Evolutionary conservation across 176 grass and related monocot species (phyloP), one percentile per base, ranked within the genome.

Genomic region (Zizania latifolia): DNA sequence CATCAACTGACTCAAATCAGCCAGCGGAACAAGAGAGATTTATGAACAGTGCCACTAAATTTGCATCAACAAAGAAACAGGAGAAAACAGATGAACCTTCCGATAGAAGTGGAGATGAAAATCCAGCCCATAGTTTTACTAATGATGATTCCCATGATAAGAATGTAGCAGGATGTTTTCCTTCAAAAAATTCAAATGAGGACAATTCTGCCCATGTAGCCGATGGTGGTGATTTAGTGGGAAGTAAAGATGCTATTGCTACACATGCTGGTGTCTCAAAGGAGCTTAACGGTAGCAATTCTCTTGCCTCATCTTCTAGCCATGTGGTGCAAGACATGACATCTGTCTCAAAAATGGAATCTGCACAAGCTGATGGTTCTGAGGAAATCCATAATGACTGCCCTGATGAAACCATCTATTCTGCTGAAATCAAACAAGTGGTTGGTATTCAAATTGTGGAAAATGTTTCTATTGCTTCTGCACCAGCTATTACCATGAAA

Each of bases 141-240:
- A 33, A 73, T 28, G 79, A 59, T 72, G 40, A 35, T 78, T 60
- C 67, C 35, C 77, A 37, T 40, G 8, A 23, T 62, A 8, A 71
- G 57, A 59, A 67, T 89, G 46, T 84, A 65, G 76, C 70, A 50
- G 65, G 72, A 39, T 76, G 71, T 82, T 80, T 50, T 68, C 65
- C 84, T 41, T 81, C 79, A 21, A 68, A 87, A 40, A 74, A 66
- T 51, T 68, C 74, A 28, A 82, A 68, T 31, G 74, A 78, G 61
- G 74, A 71, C 22, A 26, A 48, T 54, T 68, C 85, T 74, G 30
- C 21, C 54, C 27, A 58, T 11, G 51, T 78, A 39, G 39, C 41
- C 3, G 33, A 72, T 65, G 67, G 2, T 51, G 74, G 41, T 54
- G 59, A 83, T 83, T 76, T 26, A 35, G 19, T 33, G 32, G 68